These are phyloP conservation scores for Rubia occidens DNA, from an alignment of 305 asterid species.

Conservation along the genomic window DNA sequence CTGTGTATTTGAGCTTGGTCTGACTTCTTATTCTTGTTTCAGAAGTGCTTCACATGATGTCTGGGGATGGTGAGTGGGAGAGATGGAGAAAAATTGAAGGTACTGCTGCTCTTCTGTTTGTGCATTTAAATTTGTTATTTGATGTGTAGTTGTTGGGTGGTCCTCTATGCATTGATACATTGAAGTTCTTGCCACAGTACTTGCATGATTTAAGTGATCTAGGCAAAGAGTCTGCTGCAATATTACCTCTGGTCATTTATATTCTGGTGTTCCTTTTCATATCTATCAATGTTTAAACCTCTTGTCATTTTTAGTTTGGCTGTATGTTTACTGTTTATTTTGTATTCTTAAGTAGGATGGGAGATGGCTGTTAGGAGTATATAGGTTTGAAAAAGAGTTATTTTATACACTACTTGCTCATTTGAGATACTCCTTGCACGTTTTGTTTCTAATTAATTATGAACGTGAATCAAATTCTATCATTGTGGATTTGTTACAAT, in stretches of 20 bases:
- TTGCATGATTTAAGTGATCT: neutral
- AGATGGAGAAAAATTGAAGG: constrained; percentile 60
- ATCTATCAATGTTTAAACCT: neutral
- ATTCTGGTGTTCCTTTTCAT: neutral
- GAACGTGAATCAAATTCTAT: neutral
- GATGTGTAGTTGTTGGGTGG: neutral
- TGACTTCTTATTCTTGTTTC: constrained; percentile 22
- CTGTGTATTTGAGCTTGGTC: constrained; percentile 15
- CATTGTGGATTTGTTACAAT: neutral
- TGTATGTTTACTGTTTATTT: neutral
- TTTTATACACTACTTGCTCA: neutral
- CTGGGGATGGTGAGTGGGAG: constrained; percentile 54
- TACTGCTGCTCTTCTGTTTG: constrained; percentile 22
- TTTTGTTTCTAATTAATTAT: neutral
- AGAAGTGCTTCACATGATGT: constrained; percentile 70
- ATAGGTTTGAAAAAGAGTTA: neutral
- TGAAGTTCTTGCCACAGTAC: neutral
- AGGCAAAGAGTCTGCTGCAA: neutral
- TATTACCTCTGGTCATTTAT: neutral
- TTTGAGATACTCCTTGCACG: neutral
- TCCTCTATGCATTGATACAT: neutral
- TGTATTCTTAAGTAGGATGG: neutral
- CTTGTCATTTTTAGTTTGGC: neutral
- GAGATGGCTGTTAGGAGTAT: neutral
- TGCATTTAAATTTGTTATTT: neutral